Conservation (phyloP, 257 asterid genomes). For the Mentha longifolia region DNA sequence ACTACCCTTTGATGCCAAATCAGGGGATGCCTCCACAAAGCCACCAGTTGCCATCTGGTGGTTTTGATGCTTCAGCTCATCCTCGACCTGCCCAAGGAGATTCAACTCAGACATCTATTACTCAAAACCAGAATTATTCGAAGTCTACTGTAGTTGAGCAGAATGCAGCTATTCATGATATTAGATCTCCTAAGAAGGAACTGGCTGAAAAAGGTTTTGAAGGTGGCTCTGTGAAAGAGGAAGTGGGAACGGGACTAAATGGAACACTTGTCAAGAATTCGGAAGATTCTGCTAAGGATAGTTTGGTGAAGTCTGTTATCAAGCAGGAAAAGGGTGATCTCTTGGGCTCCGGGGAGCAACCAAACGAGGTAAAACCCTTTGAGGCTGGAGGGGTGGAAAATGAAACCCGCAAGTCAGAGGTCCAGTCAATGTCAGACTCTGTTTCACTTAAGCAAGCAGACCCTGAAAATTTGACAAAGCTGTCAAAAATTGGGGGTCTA, state of each 20-base stretch:
- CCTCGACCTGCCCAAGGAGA: constrained; percentile 51
- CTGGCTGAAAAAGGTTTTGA: constrained; percentile 47
- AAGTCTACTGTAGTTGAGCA: constrained; percentile 46
- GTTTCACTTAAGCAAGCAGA: constrained; percentile 37
- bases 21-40: constrained; percentile 53
- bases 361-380: constrained; percentile 47
- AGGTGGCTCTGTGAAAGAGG: constrained; percentile 42
- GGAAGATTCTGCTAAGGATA: constrained; percentile 46
- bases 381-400: constrained; percentile 41
- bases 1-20: constrained; percentile 57
- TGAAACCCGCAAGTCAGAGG: constrained; percentile 35
- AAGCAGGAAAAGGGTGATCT: constrained; percentile 50
- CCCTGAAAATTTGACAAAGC: constrained; percentile 38
- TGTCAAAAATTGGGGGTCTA: constrained; percentile 34
- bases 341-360: constrained; percentile 39
- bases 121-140: constrained; percentile 46
- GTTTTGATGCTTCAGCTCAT: constrained; percentile 47
- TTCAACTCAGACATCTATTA: constrained; percentile 42
- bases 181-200: constrained; percentile 46
- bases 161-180: constrained; percentile 38
- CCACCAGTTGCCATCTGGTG: constrained; percentile 47
- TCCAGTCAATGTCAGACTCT: constrained; percentile 28
- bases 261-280: constrained; percentile 38
- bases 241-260: constrained; percentile 23
- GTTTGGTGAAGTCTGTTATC: constrained; percentile 45